Conservation (phyloP, 139 green algal species). For the Chlamydomonas applanata region DNA sequence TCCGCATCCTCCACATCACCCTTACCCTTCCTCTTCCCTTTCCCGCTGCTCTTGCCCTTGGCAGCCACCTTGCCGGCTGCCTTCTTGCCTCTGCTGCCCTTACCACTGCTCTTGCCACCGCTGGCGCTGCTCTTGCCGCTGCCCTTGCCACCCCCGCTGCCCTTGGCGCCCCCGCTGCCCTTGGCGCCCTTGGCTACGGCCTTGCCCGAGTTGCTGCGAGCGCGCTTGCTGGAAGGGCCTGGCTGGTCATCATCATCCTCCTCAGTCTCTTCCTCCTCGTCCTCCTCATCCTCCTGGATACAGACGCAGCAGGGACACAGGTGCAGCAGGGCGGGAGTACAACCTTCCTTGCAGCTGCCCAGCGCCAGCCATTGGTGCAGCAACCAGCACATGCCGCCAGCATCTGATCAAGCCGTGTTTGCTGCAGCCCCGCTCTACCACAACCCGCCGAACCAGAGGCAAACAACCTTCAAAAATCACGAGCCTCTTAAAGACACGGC, state of each 20-base stretch:
- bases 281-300: slow-evolving; percentile 28
- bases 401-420: too few relatives aligned
- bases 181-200: neutral
- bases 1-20: slow-evolving; percentile 1
- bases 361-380: too few relatives aligned
- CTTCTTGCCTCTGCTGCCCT: slow-evolving; percentile 2
- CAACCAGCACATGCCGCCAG: too few relatives aligned
- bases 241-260: slow-evolving; percentile 24
- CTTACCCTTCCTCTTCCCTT: slow-evolving; percentile 7
- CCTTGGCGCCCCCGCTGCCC: neutral
- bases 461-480: too few relatives aligned
- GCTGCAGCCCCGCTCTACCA: too few relatives aligned
- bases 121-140: neutral
- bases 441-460: too few relatives aligned
- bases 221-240: neutral
- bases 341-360: too few relatives aligned
- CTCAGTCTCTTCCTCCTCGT: slow-evolving; percentile 24
- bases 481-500: too few relatives aligned
- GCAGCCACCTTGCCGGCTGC: slow-evolving; percentile 1
- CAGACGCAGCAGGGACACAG: too few relatives aligned
- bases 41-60: neutral
- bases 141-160: slow-evolving; percentile 1
- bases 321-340: too few relatives aligned
- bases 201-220: neutral
- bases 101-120: slow-evolving; percentile 1